Evolutionary conservation across 495 filamentous ascomycete genomes (phyloP), one percentile per base, ranked within the genome.

Genomic region (Penicillium mononematosum): DNA sequence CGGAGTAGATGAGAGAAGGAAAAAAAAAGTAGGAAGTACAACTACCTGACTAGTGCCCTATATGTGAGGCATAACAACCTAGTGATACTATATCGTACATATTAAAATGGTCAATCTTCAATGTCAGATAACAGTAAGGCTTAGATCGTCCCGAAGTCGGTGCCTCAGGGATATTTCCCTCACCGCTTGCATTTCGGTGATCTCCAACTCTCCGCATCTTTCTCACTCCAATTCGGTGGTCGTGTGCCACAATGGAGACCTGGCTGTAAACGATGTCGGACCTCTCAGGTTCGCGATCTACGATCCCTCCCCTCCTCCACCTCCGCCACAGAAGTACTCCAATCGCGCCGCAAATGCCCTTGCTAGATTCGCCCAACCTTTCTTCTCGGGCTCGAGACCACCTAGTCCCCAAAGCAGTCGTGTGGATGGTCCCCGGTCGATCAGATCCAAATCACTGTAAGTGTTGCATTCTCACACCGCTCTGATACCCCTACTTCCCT

Each of bases 331-430:
- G 51, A 78, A 72, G 65, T 78, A 82, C 69, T 76, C 71, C 34
- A 72, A 74, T 60, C 72, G 77, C 53, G 79, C 80, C 46, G 78
- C 76, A 56, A 82, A 75, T 69, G 81, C 82, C 57, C 68, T 85
- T 44, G 78, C 81, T 50, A 75, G 82, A 55, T 78, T 86, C 53
- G 80, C 82, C 46, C 81, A 83, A 59, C 80, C 81, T 9, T 81
- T 84, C 64, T 75, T 81, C 49, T 79, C 80, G 36, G 76, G 74
- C 60, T 82, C 82, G 52, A 69, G 82, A 62, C 81, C 82, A 51
- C 75, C 81, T 5, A 83, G 78, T 64, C 76, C 81, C 53, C 77
- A 80, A 56, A 68, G 39, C 55, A 64, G 54, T 58, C 68, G 73
- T 59, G 63, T 65, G 44, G 74, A 77, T 65, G 65, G 67, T 53